Base-by-base conservation (phyloP, 306 rosid genomes). In the Prunus fruticosa region DNA sequence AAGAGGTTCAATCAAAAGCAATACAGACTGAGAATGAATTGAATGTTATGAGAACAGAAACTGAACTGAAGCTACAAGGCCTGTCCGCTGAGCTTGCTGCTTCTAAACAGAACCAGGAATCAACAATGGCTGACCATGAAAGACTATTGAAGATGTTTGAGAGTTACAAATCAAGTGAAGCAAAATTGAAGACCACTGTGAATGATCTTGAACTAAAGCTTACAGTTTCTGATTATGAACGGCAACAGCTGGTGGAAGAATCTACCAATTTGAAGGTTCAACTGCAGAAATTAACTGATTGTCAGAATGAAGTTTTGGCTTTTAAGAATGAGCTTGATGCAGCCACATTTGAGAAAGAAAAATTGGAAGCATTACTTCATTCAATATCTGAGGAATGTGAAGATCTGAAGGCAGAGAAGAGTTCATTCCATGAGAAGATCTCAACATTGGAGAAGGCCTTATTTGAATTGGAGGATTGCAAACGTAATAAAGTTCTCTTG, bases 151-250 rank as follows among this genome's bases (percentile, higher is more conserved):
- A 61, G 74, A 73, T 72, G 67, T 66, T 83, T 73, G 89, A 80
- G 69, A 77, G 77, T 28, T 71, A 74, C 62, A 78, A 78, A 67
- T 70, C 82, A 49, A 69, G 73, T 43, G 89, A 83, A 83, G 79
- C 78, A 15, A 71, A 77, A 32, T 41, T 77, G 69, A 58, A 79
- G 80, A 77, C 82, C 27, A 52, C 53, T 43, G 72, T 82, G 71
- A 77, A 28, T 77, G 79, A 77, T 67, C 83, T 86, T 62, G 86
- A 82, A 80, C 23, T 69, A 22, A 80, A 74, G 75, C 78, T 85
- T 58, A 56, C 76, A 19, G 70, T 76, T 62, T 79, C 86, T 51
- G 86, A 82, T 64, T 76, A 76, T 69, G 84, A 76, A 70, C 64
- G 68, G 22, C 79, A 74, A 79, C 80, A 80, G 49, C 69, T 79